A percentile compares a stretch with the other conserved stretches of the same genome.
These are phyloP conservation scores for Yamadazyma mexicana DNA, from an alignment of 1,139 yeast genomes.

Conservation along the genomic window DNA sequence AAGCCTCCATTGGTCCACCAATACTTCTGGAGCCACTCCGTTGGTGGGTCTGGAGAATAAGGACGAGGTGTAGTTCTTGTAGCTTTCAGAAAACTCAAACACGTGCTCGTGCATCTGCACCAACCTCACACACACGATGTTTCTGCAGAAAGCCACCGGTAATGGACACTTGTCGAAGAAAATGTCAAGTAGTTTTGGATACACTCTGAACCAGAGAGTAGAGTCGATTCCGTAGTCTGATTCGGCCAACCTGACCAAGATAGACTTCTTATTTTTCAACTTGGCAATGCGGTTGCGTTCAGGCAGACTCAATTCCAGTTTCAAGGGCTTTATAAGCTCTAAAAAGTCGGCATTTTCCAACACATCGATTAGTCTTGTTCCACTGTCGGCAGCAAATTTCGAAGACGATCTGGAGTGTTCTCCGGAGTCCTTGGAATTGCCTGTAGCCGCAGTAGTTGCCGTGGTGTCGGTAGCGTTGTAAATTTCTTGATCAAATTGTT, in stretches of 20 bases:
- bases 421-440: slow-evolving; percentile 8
- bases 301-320: slow-evolving; percentile 71
- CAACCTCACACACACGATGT: slow-evolving; percentile 85
- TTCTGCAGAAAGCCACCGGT: slow-evolving; percentile 90
- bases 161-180: slow-evolving; percentile 86
- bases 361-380: slow-evolving; percentile 75
- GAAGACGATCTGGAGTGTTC: slow-evolving; percentile 62
- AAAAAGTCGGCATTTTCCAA: slow-evolving; percentile 70
- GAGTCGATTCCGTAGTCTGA: slow-evolving; percentile 94
- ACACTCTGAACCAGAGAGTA: slow-evolving; percentile 89
- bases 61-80: slow-evolving; percentile 42
- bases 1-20: slow-evolving; percentile 86
- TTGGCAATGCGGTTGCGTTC: slow-evolving; percentile 74
- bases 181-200: slow-evolving; percentile 70
- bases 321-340: slow-evolving; percentile 60
- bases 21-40: slow-evolving; percentile 60
- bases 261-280: slow-evolving; percentile 61
- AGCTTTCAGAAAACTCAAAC: slow-evolving; percentile 58
- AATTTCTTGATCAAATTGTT: slow-evolving; percentile 82
- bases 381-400: slow-evolving; percentile 76
- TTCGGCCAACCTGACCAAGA: slow-evolving; percentile 74
- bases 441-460: slow-evolving; percentile 2
- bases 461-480: slow-evolving; percentile 45
- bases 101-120: slow-evolving; percentile 88
- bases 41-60: slow-evolving; percentile 31